phyloP scores from a whole-genome alignment of 129 eudicot genomes.

The Chrysanthemum seticuspe region DNA sequence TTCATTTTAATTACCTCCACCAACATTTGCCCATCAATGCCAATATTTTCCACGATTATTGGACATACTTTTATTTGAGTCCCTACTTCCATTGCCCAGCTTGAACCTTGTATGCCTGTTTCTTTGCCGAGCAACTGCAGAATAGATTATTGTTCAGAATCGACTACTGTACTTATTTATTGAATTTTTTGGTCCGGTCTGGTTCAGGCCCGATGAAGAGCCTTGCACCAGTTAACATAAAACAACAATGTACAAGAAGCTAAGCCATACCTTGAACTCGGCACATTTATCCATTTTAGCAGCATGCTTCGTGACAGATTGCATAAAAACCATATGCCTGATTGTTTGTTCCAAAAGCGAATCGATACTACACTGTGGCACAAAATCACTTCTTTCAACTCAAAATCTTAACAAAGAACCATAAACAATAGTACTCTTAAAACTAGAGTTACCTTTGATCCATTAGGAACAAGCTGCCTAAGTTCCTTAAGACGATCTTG shows the following conservation, averaged over 20 bases:
- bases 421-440: not conserved
- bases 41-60: slow-evolving; percentile 73
- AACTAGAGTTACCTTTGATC: slow-evolving; percentile 72
- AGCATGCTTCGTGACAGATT: slow-evolving; percentile 65
- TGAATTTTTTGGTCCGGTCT: not conserved
- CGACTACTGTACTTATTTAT: not conserved
- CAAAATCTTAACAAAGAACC: not conserved
- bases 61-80: slow-evolving; percentile 61
- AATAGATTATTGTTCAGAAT: not conserved
- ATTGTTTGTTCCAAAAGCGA: slow-evolving; percentile 85
- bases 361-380: slow-evolving; percentile 92
- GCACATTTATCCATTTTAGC: slow-evolving; percentile 63
- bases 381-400: slow-evolving; percentile 31
- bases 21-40: slow-evolving; percentile 73
- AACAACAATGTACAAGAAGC: not conserved
- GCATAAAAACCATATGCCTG: slow-evolving; percentile 87
- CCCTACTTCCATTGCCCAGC: slow-evolving; percentile 99
- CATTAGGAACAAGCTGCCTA: slow-evolving; percentile 84
- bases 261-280: slow-evolving; percentile 56
- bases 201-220: not conserved
- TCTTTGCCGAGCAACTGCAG: slow-evolving; percentile 60
- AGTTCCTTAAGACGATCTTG: slow-evolving; percentile 89
- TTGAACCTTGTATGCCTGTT: slow-evolving; percentile 51
- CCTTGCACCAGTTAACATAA: not conserved
- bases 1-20: slow-evolving; percentile 54